Percentiles rank a stretch among this genome's conserved stretches.
Conservation (phyloP, 148 eudicot species). For the Dianthus caryophyllus region DNA sequence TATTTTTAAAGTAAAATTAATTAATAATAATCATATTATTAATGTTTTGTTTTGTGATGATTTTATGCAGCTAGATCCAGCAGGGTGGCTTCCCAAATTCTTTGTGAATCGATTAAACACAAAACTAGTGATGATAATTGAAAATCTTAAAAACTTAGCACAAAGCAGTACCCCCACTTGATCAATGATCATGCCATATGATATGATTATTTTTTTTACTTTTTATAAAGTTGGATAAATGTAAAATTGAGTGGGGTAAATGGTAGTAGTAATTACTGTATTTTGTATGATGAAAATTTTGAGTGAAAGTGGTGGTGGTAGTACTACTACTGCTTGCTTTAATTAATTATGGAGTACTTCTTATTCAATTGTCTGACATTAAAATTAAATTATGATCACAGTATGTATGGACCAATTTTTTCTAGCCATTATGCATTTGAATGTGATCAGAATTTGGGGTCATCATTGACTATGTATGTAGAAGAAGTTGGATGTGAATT, state of each 20-base stretch:
- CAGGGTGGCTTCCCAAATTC: slow-evolving; percentile 94
- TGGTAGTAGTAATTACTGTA: too few species aligned
- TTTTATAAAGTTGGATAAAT: slow-evolving; percentile 11
- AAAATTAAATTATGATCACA: too few species aligned
- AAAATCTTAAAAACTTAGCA: slow-evolving; percentile 73
- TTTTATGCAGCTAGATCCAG: slow-evolving; percentile 78
- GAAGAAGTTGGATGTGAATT: too few species aligned
- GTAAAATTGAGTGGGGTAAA: slow-evolving; percentile 1
- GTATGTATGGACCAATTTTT: too few species aligned
- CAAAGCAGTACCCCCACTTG: slow-evolving; percentile 32
- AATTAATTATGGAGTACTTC: too few species aligned
- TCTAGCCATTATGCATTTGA: too few species aligned
- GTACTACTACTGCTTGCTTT: too few species aligned
- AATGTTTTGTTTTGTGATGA: not conserved
- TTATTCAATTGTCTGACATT: too few species aligned
- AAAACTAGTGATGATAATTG: slow-evolving; percentile 80
- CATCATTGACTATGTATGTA: too few species aligned
- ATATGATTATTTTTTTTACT: slow-evolving; percentile 13
- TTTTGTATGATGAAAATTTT: slow-evolving; percentile 20
- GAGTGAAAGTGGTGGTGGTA: slow-evolving; percentile 9
- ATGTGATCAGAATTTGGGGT: too few species aligned
- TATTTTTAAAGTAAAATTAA: too few species aligned
- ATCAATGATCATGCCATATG: slow-evolving; percentile 11
- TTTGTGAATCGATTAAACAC: slow-evolving; percentile 88
- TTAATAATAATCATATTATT: too few species aligned